Percentiles rank a stretch among this genome's conserved stretches.
Conservation (phyloP, 345 rosid species). For the Streptanthus diversifolius region DNA sequence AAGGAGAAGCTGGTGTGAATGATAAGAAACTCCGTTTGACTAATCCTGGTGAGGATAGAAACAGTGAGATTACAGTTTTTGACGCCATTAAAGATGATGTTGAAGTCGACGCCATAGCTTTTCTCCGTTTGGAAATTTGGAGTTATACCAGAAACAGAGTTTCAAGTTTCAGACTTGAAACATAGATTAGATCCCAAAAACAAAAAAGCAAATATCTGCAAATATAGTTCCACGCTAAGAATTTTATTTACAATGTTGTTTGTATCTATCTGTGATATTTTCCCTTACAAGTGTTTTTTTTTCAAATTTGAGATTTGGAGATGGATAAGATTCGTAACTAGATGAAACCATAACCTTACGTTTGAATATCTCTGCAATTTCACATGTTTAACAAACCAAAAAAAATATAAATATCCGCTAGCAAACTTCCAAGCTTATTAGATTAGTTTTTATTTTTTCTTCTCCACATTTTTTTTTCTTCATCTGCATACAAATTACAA, state of each 20-base stretch:
- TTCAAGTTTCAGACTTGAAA: slow-evolving; percentile 9
- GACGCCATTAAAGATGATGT: slow-evolving; percentile 27
- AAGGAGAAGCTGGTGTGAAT: slow-evolving; percentile 12
- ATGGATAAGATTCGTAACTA: slow-evolving; percentile 31
- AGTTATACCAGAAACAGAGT: slow-evolving; percentile 5
- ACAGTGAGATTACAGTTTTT: slow-evolving; percentile 32
- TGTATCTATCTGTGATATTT: slow-evolving; percentile 7
- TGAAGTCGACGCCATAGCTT: slow-evolving; percentile 23
- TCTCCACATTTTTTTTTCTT: not conserved
- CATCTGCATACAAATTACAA: slow-evolving; percentile 4
- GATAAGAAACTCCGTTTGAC: slow-evolving; percentile 24
- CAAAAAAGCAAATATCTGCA: not conserved
- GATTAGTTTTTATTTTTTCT: not conserved
- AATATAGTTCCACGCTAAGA: not conserved
- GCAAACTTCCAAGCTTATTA: slow-evolving; percentile 29
- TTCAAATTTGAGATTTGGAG: slow-evolving; percentile 20
- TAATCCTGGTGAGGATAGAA: slow-evolving; percentile 24
- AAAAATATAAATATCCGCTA: not conserved
- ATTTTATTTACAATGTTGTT: slow-evolving; percentile 15
- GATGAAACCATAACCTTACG: slow-evolving; percentile 39
- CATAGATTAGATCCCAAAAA: slow-evolving; percentile 7
- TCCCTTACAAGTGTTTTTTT: not conserved
- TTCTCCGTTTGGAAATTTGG: not conserved
- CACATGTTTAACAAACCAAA: slow-evolving; percentile 13
- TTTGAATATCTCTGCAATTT: slow-evolving; percentile 32